phyloP scores from a whole-genome alignment of 1,139 yeast genomes.

The Candida labiduridarum region DNA sequence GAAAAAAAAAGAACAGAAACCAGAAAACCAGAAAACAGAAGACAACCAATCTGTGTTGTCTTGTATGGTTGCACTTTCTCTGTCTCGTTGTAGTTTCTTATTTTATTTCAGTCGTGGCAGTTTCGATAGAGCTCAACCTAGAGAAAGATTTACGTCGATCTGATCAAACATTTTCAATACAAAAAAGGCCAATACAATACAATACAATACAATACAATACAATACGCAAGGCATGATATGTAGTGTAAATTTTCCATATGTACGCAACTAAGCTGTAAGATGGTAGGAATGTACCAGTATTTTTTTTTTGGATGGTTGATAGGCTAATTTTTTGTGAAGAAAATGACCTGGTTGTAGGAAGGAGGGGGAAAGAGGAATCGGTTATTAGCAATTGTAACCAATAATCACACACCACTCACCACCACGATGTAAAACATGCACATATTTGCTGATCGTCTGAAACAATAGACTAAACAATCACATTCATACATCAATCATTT shows the following conservation, averaged over 20 bases:
- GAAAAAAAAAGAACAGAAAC: not conserved
- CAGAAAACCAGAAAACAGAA: not conserved
- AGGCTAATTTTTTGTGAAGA: no score
- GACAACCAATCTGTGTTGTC: not conserved
- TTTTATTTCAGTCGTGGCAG: not conserved
- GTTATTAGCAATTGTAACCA: no score
- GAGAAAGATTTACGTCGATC: no score
- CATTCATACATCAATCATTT: not conserved
- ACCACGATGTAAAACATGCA: not conserved
- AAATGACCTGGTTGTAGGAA: no score
- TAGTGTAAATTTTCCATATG: no score
- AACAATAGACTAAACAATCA: not conserved
- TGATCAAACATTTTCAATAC: no score
- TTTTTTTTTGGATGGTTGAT: no score
- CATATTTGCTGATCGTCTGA: not conserved
- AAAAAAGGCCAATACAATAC: no score
- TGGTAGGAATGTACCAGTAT: no score
- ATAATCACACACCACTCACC: not conserved
- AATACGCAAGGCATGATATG: no score
- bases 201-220: no score
- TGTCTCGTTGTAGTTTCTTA: not conserved
- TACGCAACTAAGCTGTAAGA: no score
- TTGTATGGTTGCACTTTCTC: not conserved
- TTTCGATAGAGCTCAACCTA: not conserved
- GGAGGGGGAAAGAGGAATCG: not conserved